A percentile compares a stretch with the other conserved stretches of the same genome.
Evolutionary conservation across 2,329 filamentous ascomycete species (phyloP).

Genomic region (Rhexocercosporidium sp.): DNA sequence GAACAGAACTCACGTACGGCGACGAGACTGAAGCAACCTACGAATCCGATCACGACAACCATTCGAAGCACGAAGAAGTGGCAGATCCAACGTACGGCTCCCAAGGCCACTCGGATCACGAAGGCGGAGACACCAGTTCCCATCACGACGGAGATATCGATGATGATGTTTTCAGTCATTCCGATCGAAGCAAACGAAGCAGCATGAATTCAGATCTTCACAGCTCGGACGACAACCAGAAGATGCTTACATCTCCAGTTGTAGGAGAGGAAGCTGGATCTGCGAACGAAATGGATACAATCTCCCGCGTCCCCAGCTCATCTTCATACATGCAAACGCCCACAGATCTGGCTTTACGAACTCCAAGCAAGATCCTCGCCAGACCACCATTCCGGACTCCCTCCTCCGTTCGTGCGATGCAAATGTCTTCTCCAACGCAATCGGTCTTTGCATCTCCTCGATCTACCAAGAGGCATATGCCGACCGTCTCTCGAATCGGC

Average conservation of each 20-base stretch:
- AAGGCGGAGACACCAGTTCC: conserved; percentile 38
- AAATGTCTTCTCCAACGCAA: conserved; percentile 70
- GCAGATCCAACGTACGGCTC: conserved; percentile 18
- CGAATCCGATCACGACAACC: conserved; percentile 23
- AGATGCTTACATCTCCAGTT: conserved; percentile 35
- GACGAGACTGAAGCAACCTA: conserved; percentile 22
- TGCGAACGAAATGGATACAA: conserved; percentile 46
- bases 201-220: conserved; percentile 37
- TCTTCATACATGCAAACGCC: conserved; percentile 37
- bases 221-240: conserved; percentile 37
- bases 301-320: conserved; percentile 49
- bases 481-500: conserved; percentile 61
- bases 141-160: conserved; percentile 43
- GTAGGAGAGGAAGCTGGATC: conserved; percentile 40
- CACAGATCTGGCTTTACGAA: conserved; percentile 45
- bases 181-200: conserved; percentile 30
- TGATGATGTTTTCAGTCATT: conserved; percentile 43
- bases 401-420: conserved; percentile 71
- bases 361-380: conserved; percentile 56
- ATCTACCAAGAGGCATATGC: conserved; percentile 53
- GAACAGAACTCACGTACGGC: conserved; percentile 32
- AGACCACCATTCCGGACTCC: conserved; percentile 72
- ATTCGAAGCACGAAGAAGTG: conserved; percentile 16
- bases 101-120: conserved; percentile 32
- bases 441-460: conserved; percentile 62